phyloP scores from a whole-genome alignment of 352 stramenopile species.

The Phytophthora meadii region DNA sequence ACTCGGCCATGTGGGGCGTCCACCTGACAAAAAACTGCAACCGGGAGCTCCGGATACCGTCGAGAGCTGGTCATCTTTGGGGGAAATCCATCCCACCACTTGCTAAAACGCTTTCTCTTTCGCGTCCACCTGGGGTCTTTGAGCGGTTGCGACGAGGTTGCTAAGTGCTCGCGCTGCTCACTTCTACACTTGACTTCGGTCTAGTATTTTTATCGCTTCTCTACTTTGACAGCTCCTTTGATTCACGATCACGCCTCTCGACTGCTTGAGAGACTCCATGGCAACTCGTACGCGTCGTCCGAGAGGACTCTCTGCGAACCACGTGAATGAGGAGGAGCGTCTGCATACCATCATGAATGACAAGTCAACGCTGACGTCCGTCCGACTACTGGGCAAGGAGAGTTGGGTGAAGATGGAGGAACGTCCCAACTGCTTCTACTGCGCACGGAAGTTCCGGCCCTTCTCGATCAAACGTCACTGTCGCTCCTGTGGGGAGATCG shows the following conservation, averaged over 20 bases:
- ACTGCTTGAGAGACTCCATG: constrained; percentile 22
- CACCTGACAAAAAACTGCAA: constrained; percentile 33
- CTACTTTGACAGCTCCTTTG: background rate
- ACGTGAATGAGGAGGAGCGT: constrained; percentile 60
- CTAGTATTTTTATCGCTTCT: constrained; percentile 36
- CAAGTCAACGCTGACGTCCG: constrained; percentile 52
- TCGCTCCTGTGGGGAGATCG: constrained; percentile 78
- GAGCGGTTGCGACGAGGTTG: constrained; percentile 4
- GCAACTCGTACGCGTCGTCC: constrained; percentile 38
- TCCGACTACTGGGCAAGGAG: constrained; percentile 61
- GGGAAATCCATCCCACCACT: constrained; percentile 10
- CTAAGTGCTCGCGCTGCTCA: constrained; percentile 6
- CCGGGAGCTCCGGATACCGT: constrained; percentile 29
- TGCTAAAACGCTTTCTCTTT: constrained; percentile 38
- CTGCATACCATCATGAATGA: constrained; percentile 67
- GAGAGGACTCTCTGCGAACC: constrained; percentile 56
- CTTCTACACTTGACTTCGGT: constrained; percentile 30
- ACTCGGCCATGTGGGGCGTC: constrained; percentile 28
- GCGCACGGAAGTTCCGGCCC: constrained; percentile 73
- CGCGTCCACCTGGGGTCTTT: constrained; percentile 18
- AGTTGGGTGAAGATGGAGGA: constrained; percentile 83
- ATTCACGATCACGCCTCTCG: background rate
- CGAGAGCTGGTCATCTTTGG: constrained; percentile 18
- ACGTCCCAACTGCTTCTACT: constrained; percentile 81
- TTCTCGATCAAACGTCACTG: constrained; percentile 86